Evolutionary conservation across 176 grass and related monocot species (phyloP).

Genomic region (Avena atlantica): DNA sequence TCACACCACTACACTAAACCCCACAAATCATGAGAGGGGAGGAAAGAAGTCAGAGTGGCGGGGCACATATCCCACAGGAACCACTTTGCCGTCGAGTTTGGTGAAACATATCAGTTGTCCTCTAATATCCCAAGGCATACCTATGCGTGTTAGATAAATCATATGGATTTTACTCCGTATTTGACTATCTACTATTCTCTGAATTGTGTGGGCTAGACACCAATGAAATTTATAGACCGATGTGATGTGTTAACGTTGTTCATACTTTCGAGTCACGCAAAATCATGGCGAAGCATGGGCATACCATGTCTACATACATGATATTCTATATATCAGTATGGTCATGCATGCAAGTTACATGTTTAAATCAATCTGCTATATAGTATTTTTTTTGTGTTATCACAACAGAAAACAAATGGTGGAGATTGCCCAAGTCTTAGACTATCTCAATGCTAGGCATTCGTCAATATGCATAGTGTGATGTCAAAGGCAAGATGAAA

Average conservation of each 20-base stretch:
- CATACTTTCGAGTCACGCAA: not conserved
- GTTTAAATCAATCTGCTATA: not conserved
- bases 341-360: not conserved
- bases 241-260: not conserved
- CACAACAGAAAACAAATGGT: too few relatives aligned
- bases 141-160: not conserved
- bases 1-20: too few relatives aligned
- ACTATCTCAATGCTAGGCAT: too few relatives aligned
- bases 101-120: not conserved
- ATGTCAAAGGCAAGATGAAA: too few relatives aligned
- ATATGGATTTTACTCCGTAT: too few relatives aligned
- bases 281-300: not conserved
- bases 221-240: not conserved
- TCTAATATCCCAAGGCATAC: not conserved
- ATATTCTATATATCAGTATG: not conserved
- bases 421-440: too few relatives aligned
- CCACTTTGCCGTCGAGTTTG: not conserved
- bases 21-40: not conserved
- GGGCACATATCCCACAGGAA: not conserved
- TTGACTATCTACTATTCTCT: not conserved
- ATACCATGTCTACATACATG: not conserved
- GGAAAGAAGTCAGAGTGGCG: not conserved
- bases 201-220: too few relatives aligned
- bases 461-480: too few relatives aligned
- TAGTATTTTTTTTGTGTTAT: too few relatives aligned